A percentile compares a stretch with the other conserved stretches of the same genome.
Evolutionary conservation across 2,329 filamentous ascomycete species (phyloP).

Genomic region (Sporothrix protearum): DNA sequence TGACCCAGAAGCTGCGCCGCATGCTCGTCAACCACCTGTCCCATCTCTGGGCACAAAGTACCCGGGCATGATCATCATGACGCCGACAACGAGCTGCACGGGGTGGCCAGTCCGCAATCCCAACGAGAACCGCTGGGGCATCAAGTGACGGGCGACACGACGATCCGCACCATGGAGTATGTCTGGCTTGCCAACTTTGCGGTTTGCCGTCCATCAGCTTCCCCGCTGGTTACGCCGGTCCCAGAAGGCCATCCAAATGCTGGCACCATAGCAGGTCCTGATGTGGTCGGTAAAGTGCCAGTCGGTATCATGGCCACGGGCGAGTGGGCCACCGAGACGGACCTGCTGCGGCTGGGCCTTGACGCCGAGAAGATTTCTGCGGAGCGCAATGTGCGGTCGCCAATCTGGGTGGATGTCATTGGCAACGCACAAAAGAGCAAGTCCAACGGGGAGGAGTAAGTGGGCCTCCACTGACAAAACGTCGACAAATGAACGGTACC

Average conservation of each 20-base stretch:
- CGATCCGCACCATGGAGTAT: constrained; percentile 47
- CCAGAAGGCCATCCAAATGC: constrained; percentile 35
- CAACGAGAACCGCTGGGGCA: constrained; percentile 40
- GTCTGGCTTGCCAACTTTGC: constrained; percentile 51
- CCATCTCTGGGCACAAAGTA: constrained; percentile 60
- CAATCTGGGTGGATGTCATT: constrained; percentile 47
- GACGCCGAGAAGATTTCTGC: constrained; percentile 44
- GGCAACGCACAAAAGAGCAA: constrained; percentile 22
- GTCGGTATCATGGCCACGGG: constrained; percentile 55
- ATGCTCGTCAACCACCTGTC: constrained; percentile 69
- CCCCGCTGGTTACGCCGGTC: constrained; percentile 45
- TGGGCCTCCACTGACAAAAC: no score
- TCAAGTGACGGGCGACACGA: constrained; percentile 49
- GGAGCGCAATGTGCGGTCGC: constrained; percentile 37
- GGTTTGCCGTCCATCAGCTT: constrained; percentile 46
- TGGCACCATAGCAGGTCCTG: constrained; percentile 36
- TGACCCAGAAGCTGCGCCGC: constrained; percentile 65
- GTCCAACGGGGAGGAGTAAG: background rate
- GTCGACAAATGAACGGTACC: background rate
- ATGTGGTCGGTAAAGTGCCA: constrained; percentile 43
- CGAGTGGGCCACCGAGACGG: constrained; percentile 52
- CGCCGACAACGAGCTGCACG: constrained; percentile 58
- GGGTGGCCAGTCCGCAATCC: constrained; percentile 43
- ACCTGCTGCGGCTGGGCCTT: constrained; percentile 47
- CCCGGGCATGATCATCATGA: constrained; percentile 67